phyloP scores from a whole-genome alignment of 495 filamentous ascomycete species.

The Letharia lupina region DNA sequence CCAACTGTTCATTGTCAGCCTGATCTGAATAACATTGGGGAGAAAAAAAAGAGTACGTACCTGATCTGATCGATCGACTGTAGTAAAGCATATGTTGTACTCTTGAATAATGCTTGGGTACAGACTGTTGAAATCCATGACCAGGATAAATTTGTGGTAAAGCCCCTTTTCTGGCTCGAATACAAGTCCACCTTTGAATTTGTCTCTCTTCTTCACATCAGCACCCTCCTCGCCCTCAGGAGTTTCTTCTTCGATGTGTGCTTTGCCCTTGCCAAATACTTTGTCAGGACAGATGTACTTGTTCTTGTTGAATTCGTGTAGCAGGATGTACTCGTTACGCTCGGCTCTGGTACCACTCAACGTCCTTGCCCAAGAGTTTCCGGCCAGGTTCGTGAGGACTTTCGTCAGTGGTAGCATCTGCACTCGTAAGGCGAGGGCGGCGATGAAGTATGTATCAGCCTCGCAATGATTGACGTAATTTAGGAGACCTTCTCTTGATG shows the following conservation, averaged over 20 bases:
- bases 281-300: conserved; percentile 99
- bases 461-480: conserved; percentile 90
- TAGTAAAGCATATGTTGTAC: conserved; percentile 99
- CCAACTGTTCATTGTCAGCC: conserved; percentile 40
- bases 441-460: conserved; percentile 90
- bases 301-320: conserved; percentile 91
- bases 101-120: conserved; percentile 99
- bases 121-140: conserved; percentile 99
- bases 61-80: conserved; percentile 65
- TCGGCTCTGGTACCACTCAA: conserved; percentile 92
- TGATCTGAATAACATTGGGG: conserved; percentile 15
- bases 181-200: conserved; percentile 95
- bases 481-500: conserved; percentile 74
- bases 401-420: conserved; percentile 93
- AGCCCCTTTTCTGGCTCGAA: conserved; percentile 96
- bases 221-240: conserved; percentile 63
- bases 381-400: conserved; percentile 90
- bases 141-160: conserved; percentile 92
- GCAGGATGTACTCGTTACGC: conserved; percentile 97
- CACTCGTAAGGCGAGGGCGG: conserved; percentile 74
- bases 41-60: conserved; percentile 32
- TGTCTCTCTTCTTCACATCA: conserved; percentile 90
- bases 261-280: conserved; percentile 57
- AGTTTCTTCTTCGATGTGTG: conserved; percentile 59
- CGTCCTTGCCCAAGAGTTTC: conserved; percentile 96